phyloP scores from a whole-genome alignment of 1,284 basidiomycete genomes.

The Singerocomus inundabilis region DNA sequence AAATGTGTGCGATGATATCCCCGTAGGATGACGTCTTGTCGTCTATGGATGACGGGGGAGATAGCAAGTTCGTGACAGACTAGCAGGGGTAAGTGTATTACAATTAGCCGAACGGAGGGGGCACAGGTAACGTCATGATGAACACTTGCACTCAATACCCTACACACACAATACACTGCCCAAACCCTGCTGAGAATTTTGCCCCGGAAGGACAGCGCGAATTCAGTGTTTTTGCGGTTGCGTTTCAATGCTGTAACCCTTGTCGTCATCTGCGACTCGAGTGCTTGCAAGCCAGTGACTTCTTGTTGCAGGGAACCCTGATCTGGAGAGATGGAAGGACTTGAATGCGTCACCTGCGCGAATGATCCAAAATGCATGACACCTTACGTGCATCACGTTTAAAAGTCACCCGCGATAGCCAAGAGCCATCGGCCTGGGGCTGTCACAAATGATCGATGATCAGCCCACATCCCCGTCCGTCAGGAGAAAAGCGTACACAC shows the following conservation, averaged over 20 bases:
- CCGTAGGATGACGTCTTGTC: constrained; percentile 45
- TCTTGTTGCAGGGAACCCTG: constrained; percentile 45
- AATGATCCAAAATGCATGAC: constrained; percentile 1
- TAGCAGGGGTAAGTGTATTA: constrained; percentile 25
- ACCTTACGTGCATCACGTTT: constrained; percentile 34
- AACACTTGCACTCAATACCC: constrained; percentile 60
- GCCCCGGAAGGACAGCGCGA: constrained; percentile 55
- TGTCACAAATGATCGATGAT: constrained; percentile 10
- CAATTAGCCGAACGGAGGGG: constrained; percentile 12
- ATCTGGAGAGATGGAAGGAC: constrained; percentile 16
- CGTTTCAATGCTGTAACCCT: constrained; percentile 53
- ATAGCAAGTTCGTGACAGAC: constrained; percentile 59
- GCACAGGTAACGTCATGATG: constrained; percentile 8
- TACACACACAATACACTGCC: constrained; percentile 65
- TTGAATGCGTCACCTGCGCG: background rate
- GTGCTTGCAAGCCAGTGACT: constrained; percentile 59
- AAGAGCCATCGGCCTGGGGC: constrained; percentile 28
- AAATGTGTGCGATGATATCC: constrained; percentile 58
- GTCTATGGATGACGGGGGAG: constrained; percentile 41
- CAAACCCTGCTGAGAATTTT: constrained; percentile 51
- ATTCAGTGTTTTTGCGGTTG: constrained; percentile 48
- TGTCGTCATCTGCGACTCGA: constrained; percentile 67
- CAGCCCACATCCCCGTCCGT: constrained; percentile 7
- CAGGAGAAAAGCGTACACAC: constrained; percentile 14
- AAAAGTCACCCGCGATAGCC: constrained; percentile 31